These are phyloP conservation scores for Phylloporus sp. DNA, from an alignment of 1,284 basidiomycete genomes.

Conservation along the genomic window DNA sequence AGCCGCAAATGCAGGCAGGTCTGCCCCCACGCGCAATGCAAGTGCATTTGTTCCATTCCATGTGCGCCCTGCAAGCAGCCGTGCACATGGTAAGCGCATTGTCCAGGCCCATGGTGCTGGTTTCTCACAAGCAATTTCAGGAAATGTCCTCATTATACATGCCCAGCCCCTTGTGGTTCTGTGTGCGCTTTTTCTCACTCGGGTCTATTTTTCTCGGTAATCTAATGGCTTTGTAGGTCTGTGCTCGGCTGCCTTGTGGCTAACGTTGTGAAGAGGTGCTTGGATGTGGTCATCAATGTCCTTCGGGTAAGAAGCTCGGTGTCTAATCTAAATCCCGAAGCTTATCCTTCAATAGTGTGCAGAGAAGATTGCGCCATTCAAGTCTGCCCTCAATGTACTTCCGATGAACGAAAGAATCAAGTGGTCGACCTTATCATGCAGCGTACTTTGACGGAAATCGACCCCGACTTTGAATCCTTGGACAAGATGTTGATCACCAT, in stretches of 20 bases:
- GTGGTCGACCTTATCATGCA: conserved; percentile 66
- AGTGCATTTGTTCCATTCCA: conserved; percentile 50
- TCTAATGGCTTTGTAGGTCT: conserved; percentile 48
- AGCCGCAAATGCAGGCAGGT: conserved; percentile 54
- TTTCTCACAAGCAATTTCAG: conserved; percentile 31
- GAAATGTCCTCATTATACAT: conserved; percentile 57
- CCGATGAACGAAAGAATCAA: conserved; percentile 41
- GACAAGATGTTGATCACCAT: conserved; percentile 66
- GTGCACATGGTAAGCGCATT: conserved; percentile 54
- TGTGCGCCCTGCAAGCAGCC: conserved; percentile 69
- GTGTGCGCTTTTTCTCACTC: conserved; percentile 43
- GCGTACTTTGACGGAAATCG: conserved; percentile 54
- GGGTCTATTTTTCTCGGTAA: background rate
- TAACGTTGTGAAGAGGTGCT: conserved; percentile 52
- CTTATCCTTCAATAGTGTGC: conserved; percentile 51
- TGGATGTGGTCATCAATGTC: conserved; percentile 65
- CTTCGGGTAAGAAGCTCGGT: conserved; percentile 54
- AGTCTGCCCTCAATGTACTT: conserved; percentile 56
- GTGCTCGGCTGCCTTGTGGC: conserved; percentile 70
- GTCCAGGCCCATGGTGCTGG: background rate
- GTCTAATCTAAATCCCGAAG: background rate
- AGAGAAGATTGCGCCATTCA: conserved; percentile 68
- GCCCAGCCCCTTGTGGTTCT: conserved; percentile 72
- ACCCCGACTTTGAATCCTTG: conserved; percentile 43
- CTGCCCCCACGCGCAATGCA: conserved; percentile 58